Evolutionary conservation across 2,329 filamentous ascomycete species (phyloP).

Genomic region (Massarina eburnea): DNA sequence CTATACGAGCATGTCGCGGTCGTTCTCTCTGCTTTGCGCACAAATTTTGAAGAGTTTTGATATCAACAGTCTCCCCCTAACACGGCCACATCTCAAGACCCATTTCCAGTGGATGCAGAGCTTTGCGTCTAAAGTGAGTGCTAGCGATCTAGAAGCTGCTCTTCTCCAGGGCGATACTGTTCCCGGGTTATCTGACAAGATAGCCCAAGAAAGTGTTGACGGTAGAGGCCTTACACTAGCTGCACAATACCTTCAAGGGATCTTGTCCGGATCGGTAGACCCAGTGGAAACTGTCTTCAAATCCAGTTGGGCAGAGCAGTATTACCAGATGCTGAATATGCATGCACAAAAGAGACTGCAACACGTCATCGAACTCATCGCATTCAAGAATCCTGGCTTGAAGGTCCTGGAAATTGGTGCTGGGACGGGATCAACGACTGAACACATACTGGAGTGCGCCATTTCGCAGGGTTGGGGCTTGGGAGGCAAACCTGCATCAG

Average conservation of each 20-base stretch:
- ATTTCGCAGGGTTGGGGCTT: neutral
- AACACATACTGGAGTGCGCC: conserved; percentile 6
- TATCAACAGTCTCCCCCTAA: neutral
- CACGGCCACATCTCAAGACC: neutral
- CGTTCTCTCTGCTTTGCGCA: neutral
- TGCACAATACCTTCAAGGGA: neutral
- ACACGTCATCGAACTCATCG: neutral
- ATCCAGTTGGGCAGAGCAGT: neutral
- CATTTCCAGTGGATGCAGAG: neutral
- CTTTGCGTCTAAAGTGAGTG: neutral
- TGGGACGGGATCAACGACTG: conserved; percentile 13
- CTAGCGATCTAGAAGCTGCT: neutral
- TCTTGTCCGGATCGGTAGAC: neutral
- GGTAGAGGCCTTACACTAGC: neutral
- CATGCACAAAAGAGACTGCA: neutral
- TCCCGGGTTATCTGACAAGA: neutral
- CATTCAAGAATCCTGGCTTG: conserved; percentile 26
- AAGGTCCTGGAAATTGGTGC: conserved; percentile 19
- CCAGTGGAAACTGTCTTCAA: neutral
- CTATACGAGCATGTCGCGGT: neutral
- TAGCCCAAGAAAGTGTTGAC: neutral
- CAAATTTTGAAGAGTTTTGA: neutral
- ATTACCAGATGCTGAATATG: neutral
- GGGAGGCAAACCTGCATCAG: neutral
- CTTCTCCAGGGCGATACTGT: too few relatives aligned